Conservation (phyloP, 805 yeast genomes). For the Ogataea polymorpha region DNA sequence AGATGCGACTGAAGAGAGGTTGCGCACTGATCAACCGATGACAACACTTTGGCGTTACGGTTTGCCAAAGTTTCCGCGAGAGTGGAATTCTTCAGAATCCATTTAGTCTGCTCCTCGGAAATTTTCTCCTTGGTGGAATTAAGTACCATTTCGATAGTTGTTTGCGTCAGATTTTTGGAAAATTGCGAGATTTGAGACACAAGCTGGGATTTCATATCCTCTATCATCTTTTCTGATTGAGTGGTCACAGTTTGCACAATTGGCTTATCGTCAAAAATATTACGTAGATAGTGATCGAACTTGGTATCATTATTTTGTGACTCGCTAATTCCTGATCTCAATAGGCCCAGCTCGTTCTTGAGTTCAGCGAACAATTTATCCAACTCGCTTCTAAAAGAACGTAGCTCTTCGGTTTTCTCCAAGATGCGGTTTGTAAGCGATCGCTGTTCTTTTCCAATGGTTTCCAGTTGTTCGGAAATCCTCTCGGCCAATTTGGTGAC, state of each 20-base stretch:
- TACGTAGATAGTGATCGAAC: conserved; percentile 4
- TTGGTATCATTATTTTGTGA: conserved; percentile 4
- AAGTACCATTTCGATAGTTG: conserved; percentile 8
- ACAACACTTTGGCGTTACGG: background rate
- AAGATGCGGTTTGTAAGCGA: conserved; percentile 1
- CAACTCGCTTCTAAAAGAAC: conserved; percentile 9
- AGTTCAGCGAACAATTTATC: conserved; percentile 1
- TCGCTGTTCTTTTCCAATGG: conserved; percentile 9
- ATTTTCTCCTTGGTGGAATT: conserved; percentile 10
- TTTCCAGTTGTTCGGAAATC: conserved; percentile 1
- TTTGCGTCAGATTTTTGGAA: conserved; percentile 8
- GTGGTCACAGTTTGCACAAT: conserved; percentile 1
- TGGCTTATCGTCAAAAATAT: background rate
- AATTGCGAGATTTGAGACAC: conserved; percentile 9
- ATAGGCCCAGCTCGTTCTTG: background rate
- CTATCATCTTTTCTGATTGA: conserved; percentile 6
- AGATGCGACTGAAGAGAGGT: conserved; percentile 9
- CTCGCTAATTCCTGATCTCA: background rate
- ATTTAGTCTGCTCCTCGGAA: conserved; percentile 3
- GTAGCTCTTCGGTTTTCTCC: conserved; percentile 15
- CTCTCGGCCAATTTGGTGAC: conserved; percentile 1
- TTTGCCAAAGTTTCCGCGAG: conserved; percentile 1
- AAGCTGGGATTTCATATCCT: conserved; percentile 8
- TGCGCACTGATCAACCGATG: conserved; percentile 3
- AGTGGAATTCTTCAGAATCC: conserved; percentile 5